Percentiles rank a stretch among this genome's conserved stretches.
Conservation (phyloP, 2,329 filamentous ascomycete species). For the Dothideomycetidae sp. region DNA sequence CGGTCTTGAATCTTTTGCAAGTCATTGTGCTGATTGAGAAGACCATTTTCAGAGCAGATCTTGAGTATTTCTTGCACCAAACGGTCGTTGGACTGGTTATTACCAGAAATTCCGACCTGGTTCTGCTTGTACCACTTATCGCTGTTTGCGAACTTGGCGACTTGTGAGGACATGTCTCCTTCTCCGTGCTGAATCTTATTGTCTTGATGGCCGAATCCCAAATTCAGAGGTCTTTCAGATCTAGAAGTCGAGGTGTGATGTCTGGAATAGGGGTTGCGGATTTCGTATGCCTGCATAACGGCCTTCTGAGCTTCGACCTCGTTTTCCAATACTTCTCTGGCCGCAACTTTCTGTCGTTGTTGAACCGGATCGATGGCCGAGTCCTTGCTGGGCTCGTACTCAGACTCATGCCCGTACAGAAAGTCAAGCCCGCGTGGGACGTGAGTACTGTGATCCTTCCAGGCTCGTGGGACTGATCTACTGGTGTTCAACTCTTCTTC, state of each 20-base stretch:
- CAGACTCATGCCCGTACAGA: neutral
- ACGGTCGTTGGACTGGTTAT: constrained; percentile 1
- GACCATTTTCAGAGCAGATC: constrained; percentile 8
- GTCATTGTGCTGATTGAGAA: constrained; percentile 4
- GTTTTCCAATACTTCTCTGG: constrained; percentile 3
- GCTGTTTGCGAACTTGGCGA: constrained; percentile 22
- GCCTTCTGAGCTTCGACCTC: constrained; percentile 5
- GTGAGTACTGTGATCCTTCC: neutral
- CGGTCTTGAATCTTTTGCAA: constrained; percentile 4
- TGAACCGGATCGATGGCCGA: neutral
- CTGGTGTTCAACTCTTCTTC: constrained; percentile 8
- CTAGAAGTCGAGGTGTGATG: neutral
- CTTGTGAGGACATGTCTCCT: constrained; percentile 25
- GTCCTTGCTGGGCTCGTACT: neutral
- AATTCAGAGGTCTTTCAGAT: constrained; percentile 3
- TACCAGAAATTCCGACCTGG: constrained; percentile 6
- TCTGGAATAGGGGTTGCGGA: neutral
- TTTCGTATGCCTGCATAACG: constrained; percentile 4
- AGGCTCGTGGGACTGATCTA: neutral
- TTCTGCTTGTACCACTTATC: constrained; percentile 26
- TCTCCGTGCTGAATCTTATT: constrained; percentile 21
- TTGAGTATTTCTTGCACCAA: constrained; percentile 1
- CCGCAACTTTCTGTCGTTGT: constrained; percentile 1
- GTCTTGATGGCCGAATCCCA: too few relatives aligned
- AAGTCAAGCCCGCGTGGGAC: constrained; percentile 2